phyloP scores from a whole-genome alignment of 139 green algal genomes.

The Pedinophyceae sp. region DNA sequence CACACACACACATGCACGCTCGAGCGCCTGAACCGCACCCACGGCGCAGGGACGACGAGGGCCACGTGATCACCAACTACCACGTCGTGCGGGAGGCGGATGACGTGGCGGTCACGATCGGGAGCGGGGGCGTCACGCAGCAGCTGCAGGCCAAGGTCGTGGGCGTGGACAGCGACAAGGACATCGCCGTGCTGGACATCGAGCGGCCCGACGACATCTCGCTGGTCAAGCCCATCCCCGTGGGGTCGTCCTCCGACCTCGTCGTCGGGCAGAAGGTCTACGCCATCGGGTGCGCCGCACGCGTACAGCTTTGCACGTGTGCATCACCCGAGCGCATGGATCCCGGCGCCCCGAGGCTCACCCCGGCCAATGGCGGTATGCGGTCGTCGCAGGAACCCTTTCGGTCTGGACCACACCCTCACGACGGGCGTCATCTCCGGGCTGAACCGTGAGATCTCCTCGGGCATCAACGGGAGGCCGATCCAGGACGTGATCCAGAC shows the following conservation, averaged over 20 bases:
- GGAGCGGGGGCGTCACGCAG: too few relatives aligned
- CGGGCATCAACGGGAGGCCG: conserved; percentile 28
- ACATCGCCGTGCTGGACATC: conserved; percentile 58
- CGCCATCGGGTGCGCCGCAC: too few relatives aligned
- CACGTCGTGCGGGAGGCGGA: too few relatives aligned
- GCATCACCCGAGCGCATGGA: not conserved
- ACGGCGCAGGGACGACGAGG: too few relatives aligned
- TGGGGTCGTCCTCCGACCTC: conserved; percentile 29
- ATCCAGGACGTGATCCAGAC: conserved; percentile 65
- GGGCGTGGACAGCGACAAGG: conserved; percentile 49
- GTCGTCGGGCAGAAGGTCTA: conserved; percentile 50
- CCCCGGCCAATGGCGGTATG: conserved; percentile 35
- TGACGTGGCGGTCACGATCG: too few relatives aligned
- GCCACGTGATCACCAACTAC: too few relatives aligned
- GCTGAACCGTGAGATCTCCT: conserved; percentile 25
- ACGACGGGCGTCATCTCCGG: conserved; percentile 34
- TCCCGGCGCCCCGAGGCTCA: not conserved
- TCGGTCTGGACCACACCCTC: conserved; percentile 69
- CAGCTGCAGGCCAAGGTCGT: conserved; percentile 57
- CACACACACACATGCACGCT: too few relatives aligned
- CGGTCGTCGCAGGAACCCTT: conserved; percentile 84
- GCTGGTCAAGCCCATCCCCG: conserved; percentile 13
- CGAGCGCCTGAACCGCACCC: too few relatives aligned
- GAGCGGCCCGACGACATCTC: not conserved
- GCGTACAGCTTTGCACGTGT: not conserved